Conservation (phyloP, 2,329 filamentous ascomycete genomes). For the Neocatenulostroma microsporum region DNA sequence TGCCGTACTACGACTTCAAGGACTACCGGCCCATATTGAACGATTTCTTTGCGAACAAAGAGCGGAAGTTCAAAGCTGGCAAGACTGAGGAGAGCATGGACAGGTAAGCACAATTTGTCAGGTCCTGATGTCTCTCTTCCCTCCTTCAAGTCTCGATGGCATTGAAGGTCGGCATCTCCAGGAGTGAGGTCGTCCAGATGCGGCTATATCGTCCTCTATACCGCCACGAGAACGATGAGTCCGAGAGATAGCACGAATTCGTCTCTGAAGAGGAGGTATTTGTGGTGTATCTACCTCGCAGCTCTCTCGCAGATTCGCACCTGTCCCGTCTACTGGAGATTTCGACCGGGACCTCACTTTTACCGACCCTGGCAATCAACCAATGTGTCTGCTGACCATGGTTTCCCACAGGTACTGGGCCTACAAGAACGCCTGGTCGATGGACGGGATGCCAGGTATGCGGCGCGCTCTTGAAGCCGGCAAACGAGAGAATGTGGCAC, state of each 20-base stretch:
- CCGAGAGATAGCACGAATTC: too few relatives aligned
- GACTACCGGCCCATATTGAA: constrained; percentile 34
- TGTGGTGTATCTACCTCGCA: too few relatives aligned
- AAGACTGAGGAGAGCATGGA: constrained; percentile 36
- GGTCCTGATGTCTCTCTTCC: background rate
- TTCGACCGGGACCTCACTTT: too few relatives aligned
- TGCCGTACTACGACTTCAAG: constrained; percentile 40
- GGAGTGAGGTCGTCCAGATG: too few relatives aligned
- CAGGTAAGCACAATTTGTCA: constrained; percentile 16
- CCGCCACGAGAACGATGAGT: too few relatives aligned
- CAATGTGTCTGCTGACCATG: background rate
- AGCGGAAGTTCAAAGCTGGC: constrained; percentile 28
- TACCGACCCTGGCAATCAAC: background rate
- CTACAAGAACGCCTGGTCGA: constrained; percentile 35
- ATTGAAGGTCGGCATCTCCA: too few relatives aligned
- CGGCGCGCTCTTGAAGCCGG: constrained; percentile 32
- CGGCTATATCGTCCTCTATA: too few relatives aligned
- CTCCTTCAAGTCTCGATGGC: too few relatives aligned
- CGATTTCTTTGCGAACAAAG: constrained; percentile 35
- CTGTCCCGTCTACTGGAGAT: too few relatives aligned
- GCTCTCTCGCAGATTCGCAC: too few relatives aligned
- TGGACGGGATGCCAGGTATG: constrained; percentile 40
- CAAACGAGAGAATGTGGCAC: constrained; percentile 30
- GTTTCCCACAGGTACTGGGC: constrained; percentile 35
- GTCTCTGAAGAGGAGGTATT: too few relatives aligned